phyloP scores from a whole-genome alignment of 106 monocot genomes.

The Platanthera zijinensis region DNA sequence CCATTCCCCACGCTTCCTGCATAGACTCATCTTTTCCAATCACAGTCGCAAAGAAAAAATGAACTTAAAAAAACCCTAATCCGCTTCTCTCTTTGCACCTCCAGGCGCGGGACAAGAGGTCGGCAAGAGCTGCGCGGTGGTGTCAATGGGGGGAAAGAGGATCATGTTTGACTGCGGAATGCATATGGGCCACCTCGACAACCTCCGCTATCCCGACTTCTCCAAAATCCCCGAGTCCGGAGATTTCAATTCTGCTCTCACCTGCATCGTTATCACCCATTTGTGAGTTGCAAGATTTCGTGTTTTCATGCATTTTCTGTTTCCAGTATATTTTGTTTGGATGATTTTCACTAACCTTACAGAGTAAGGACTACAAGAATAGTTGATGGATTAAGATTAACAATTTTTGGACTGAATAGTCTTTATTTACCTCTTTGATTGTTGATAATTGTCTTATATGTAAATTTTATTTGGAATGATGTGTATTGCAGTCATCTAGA shows the following conservation, averaged over 20 bases:
- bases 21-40: not conserved
- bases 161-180: slow-evolving; percentile 99
- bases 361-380: too few relatives aligned
- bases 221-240: slow-evolving; percentile 47
- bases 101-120: slow-evolving; percentile 92
- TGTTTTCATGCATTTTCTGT: not conserved
- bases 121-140: slow-evolving; percentile 98
- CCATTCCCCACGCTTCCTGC: not conserved
- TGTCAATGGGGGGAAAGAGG: slow-evolving; percentile 59
- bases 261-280: slow-evolving; percentile 86
- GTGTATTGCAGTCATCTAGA: slow-evolving; percentile 69
- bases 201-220: slow-evolving; percentile 78
- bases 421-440: not conserved
- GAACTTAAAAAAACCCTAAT: not conserved
- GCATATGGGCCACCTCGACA: slow-evolving; percentile 87
- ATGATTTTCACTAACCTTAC: not conserved
- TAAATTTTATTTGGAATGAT: not conserved
- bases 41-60: too few relatives aligned
- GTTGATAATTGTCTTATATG: not conserved
- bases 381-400: too few relatives aligned
- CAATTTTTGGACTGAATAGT: not conserved
- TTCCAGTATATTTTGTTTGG: not conserved
- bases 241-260: slow-evolving; percentile 52
- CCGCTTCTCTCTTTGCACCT: not conserved
- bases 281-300: slow-evolving; percentile 28